phyloP scores from a whole-genome alignment of 768 basidiomycete species.

The Thelephora aurantiotincta region DNA sequence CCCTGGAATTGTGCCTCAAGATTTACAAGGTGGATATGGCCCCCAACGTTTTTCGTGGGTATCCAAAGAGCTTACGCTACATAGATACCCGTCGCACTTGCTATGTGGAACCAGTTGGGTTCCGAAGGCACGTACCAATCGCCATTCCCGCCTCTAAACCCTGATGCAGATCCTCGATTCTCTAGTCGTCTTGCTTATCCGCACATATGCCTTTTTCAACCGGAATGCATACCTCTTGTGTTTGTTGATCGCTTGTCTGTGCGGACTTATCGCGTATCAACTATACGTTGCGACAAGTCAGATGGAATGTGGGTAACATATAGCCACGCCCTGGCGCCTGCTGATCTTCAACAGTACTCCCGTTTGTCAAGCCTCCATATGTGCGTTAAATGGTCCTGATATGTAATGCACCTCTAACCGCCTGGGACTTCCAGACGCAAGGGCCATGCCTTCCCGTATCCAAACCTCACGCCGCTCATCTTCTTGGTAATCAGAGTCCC shows the following conservation, averaged over 20 bases:
- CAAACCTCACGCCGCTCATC: constrained; percentile 71
- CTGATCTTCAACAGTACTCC: constrained; percentile 31
- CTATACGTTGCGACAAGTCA: constrained; percentile 67
- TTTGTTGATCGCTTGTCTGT: constrained; percentile 48
- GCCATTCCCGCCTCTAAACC: background rate
- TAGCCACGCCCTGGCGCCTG: background rate
- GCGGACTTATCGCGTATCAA: constrained; percentile 69
- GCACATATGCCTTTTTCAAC: constrained; percentile 80
- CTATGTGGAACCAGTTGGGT: constrained; percentile 81
- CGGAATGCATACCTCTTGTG: constrained; percentile 54
- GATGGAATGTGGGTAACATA: constrained; percentile 46
- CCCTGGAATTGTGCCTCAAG: constrained; percentile 43
- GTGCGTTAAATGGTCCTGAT: constrained; percentile 21
- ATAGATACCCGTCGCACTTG: constrained; percentile 67
- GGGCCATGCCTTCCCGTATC: constrained; percentile 76
- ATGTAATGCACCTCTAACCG: background rate
- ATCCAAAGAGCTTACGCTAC: background rate
- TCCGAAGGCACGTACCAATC: constrained; percentile 43
- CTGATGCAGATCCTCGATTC: constrained; percentile 9
- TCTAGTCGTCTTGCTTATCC: constrained; percentile 63
- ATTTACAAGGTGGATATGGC: constrained; percentile 44
- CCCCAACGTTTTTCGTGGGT: background rate
- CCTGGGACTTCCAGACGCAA: constrained; percentile 18
- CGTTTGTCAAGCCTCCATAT: constrained; percentile 49
- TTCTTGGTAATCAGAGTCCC: constrained; percentile 39